A percentile compares a stretch with the other conserved stretches of the same genome.
Conservation (phyloP, 2,329 filamentous ascomycete genomes). For the Hypoxylon sp. region DNA sequence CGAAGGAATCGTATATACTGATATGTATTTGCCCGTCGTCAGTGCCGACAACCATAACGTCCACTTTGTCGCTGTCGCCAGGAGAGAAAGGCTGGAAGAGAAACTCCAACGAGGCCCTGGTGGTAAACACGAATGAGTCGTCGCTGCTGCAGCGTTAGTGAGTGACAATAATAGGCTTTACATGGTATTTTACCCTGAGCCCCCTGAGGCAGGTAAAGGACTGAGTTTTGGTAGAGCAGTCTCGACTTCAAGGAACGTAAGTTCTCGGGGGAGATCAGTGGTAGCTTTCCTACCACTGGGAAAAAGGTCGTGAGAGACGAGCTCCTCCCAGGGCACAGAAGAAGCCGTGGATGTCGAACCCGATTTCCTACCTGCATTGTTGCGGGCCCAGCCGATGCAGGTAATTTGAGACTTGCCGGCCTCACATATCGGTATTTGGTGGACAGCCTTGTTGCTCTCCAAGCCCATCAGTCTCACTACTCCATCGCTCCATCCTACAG, state of each 20-base stretch:
- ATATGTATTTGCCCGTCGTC: constrained; percentile 79
- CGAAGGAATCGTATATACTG: constrained; percentile 87
- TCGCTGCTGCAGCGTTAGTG: constrained; percentile 58
- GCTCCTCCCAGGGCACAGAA: constrained; percentile 49
- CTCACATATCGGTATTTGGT: constrained; percentile 72
- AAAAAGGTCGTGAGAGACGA: constrained; percentile 48
- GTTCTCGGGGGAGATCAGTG: constrained; percentile 75
- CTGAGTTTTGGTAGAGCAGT: constrained; percentile 81
- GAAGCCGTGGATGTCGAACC: constrained; percentile 32
- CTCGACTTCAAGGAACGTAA: constrained; percentile 82
- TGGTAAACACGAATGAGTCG: constrained; percentile 74
- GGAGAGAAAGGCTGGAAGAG: constrained; percentile 73
- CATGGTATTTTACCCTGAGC: constrained; percentile 66
- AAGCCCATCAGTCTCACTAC: constrained; percentile 80
- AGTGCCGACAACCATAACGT: constrained; percentile 81
- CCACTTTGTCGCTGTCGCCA: constrained; percentile 78
- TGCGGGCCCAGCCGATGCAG: constrained; percentile 67
- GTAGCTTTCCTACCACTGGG: constrained; percentile 48
- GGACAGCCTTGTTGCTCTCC: constrained; percentile 84
- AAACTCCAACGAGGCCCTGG: constrained; percentile 75
- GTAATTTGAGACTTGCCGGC: constrained; percentile 59
- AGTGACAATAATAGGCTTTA: constrained; percentile 18
- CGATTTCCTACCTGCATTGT: constrained; percentile 53
- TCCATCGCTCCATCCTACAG: constrained; percentile 86
- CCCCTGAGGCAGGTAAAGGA: constrained; percentile 73